Conservation (phyloP, 768 basidiomycete genomes). For the Mrakia blollopis region DNA sequence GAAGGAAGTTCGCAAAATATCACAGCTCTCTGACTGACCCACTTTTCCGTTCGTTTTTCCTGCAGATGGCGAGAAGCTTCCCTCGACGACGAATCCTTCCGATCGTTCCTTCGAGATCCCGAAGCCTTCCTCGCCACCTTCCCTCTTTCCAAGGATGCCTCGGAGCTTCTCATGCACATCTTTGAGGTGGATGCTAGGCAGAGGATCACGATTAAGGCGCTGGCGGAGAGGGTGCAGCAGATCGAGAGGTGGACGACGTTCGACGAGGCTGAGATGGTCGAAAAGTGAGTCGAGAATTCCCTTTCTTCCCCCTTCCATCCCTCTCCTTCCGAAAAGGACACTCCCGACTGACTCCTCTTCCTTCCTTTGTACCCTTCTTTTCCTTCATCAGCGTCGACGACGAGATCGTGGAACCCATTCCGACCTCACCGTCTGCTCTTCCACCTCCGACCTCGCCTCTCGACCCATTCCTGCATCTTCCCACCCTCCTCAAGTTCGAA, state of each 20-base stretch:
- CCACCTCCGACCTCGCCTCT: no score
- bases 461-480: no score
- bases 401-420: no score
- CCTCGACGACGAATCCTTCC: constrained; percentile 64
- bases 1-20: neutral
- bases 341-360: no score
- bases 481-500: no score
- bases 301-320: no score
- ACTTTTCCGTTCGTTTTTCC: constrained; percentile 66
- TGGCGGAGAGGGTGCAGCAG: constrained; percentile 34
- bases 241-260: neutral
- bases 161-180: constrained; percentile 69
- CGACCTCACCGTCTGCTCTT: no score
- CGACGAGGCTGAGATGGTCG: neutral
- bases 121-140: constrained; percentile 34
- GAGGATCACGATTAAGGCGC: constrained; percentile 60
- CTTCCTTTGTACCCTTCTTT: no score
- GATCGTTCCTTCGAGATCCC: constrained; percentile 65
- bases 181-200: constrained; percentile 63
- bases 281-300: no score
- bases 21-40: neutral
- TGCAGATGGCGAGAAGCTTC: constrained; percentile 84
- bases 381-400: no score
- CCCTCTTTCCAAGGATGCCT: neutral
- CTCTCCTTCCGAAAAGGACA: no score